phyloP scores from a whole-genome alignment of 2,329 filamentous ascomycete species.

The Leptographium lundbergii region DNA sequence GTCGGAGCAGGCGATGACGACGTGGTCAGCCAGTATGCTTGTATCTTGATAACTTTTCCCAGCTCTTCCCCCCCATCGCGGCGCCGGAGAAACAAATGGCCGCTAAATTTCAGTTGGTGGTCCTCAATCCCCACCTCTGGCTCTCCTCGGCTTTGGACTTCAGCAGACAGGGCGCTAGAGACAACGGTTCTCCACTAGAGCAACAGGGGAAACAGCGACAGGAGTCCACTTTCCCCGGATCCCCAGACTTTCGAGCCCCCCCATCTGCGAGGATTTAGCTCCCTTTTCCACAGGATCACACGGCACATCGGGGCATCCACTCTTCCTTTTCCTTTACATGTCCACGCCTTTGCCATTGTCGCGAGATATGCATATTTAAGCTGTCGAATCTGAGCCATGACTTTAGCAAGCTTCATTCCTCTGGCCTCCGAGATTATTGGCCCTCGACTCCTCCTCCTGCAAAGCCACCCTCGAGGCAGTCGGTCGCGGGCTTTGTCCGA shows the following conservation, averaged over 20 bases:
- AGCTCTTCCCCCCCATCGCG: background rate
- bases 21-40: background rate
- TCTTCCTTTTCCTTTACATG: background rate
- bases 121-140: background rate
- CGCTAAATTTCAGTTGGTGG: background rate
- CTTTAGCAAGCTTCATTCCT: background rate
- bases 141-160: background rate
- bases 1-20: background rate
- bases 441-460: slow-evolving; percentile 12
- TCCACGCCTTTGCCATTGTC: background rate
- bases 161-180: background rate
- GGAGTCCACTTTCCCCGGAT: slow-evolving; percentile 1
- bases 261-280: background rate
- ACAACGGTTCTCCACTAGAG: background rate
- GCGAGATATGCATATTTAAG: background rate
- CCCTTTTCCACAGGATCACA: background rate
- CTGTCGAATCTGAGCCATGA: background rate
- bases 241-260: background rate
- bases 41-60: background rate
- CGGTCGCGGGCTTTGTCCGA: background rate
- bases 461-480: slow-evolving; percentile 14
- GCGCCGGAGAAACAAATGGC: background rate
- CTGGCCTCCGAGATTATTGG: slow-evolving; percentile 14
- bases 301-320: background rate
- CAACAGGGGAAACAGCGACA: background rate